phyloP scores from a whole-genome alignment of 257 asterid species.

The Solanum chilense region DNA sequence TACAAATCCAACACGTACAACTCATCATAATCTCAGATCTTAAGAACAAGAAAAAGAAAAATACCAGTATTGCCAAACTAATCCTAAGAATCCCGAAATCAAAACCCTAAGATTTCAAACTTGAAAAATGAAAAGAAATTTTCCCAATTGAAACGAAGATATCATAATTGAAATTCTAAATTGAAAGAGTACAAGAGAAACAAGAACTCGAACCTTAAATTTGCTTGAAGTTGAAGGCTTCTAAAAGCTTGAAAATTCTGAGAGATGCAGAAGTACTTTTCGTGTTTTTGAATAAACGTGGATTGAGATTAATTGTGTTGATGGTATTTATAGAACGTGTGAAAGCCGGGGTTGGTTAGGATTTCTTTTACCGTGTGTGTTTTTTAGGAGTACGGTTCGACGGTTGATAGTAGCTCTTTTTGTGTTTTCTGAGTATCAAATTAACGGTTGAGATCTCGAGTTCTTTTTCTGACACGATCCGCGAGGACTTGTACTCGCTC shows the following conservation, averaged over 20 bases:
- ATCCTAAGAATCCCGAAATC: neutral
- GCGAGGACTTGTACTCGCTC: neutral
- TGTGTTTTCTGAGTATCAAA: neutral
- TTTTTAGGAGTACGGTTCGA: neutral
- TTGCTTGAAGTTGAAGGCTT: neutral
- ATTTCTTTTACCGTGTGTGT: neutral
- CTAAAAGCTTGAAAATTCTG: neutral
- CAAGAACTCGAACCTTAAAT: neutral
- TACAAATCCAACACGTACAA: neutral
- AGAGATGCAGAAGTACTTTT: fast-evolving
- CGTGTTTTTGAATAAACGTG: neutral
- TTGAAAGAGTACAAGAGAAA: neutral
- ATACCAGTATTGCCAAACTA: neutral
- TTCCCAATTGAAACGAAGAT: neutral
- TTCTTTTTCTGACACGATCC: neutral
- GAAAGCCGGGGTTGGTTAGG: neutral
- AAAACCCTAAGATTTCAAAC: neutral
- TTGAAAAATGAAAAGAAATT: neutral
- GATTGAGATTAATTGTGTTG: neutral
- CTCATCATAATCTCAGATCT: neutral
- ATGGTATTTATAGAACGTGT: neutral
- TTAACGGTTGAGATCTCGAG: neutral
- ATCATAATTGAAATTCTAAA: neutral
- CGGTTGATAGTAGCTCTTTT: neutral
- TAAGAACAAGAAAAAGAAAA: neutral